Base-by-base conservation (phyloP, 1,284 basidiomycete genomes). In the Trichosporon coremiiforme region DNA sequence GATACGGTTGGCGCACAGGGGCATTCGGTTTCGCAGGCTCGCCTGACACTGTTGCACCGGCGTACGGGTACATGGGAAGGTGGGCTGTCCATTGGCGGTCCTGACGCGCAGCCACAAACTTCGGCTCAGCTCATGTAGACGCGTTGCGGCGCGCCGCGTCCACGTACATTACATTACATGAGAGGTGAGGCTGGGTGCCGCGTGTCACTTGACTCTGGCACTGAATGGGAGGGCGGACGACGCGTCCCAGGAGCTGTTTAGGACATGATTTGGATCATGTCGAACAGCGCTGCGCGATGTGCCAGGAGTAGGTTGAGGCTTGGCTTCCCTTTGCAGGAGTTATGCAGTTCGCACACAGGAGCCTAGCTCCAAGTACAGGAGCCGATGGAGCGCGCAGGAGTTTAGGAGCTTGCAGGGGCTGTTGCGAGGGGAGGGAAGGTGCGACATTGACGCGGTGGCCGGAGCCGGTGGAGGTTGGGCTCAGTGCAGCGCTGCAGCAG, bases 181-280 rank as follows among this genome's bases (percentile, higher is more conserved):
- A n/a, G n/a, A n/a, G n/a, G n/a, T n/a, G n/a, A n/a, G n/a, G 22
- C 33, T 33, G 12, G 53, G 9, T 2, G 3, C 4, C 22, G 50
- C 41, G 41, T 45, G 41, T 45, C 41, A 45, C 41, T 45, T 45
- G 41, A 45, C 41, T 3, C 15, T 15, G 5, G 41, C 38, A 29
- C 12, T 29, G 53, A 55, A 29, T 55, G 53, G 50, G 25, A 4
- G 22, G 22, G 22, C 22, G 12, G 29, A 55, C 22, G 53, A 55
- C 53, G 53, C 53, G 53, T 55, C 25, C 53, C 22, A 55, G 53
- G 53, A 55, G n/a, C n/a, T n/a, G n/a, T n/a, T n/a, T n/a, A n/a
- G n/a, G n/a, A n/a, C n/a, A n/a, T n/a, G n/a, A n/a, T n/a, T n/a
- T n/a, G n/a, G n/a, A n/a, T 57, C 41, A 45, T 45, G 53, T 31